A percentile compares a stretch with the other conserved stretches of the same genome.
Evolutionary conservation across 495 filamentous ascomycete genomes (phyloP).

Genomic region (Darksidea phi): DNA sequence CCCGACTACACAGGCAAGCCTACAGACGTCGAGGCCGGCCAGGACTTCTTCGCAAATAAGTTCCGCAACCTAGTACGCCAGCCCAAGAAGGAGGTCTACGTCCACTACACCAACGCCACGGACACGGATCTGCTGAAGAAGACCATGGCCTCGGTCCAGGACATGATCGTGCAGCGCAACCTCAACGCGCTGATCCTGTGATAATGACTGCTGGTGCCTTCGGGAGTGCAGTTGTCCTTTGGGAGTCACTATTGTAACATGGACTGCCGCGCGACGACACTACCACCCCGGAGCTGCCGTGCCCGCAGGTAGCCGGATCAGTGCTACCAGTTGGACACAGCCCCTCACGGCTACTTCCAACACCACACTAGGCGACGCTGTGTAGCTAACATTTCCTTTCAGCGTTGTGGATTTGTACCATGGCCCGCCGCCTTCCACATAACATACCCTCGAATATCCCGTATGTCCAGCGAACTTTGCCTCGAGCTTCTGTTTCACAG

Average conservation of each 20-base stretch:
- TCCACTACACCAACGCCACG: constrained; percentile 97
- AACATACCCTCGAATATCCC: constrained; percentile 9
- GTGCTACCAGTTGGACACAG: too few relatives aligned
- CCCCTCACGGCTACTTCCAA: too few relatives aligned
- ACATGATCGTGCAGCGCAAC: constrained; percentile 99
- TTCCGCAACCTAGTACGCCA: constrained; percentile 76
- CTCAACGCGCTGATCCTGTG: constrained; percentile 91
- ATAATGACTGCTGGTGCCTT: constrained; percentile 36
- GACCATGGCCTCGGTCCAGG: constrained; percentile 95
- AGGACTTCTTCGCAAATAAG: constrained; percentile 40
- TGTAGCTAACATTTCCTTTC: too few relatives aligned
- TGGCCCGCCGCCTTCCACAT: constrained; percentile 4
- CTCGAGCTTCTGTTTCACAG: background rate
- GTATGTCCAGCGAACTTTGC: background rate
- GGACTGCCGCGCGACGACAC: constrained; percentile 1
- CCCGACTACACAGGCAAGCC: constrained; percentile 83
- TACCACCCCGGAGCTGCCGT: too few relatives aligned
- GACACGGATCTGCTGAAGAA: constrained; percentile 96
- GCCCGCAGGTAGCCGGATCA: too few relatives aligned
- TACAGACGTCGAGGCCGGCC: constrained; percentile 43
- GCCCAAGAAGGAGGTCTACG: constrained; percentile 99
- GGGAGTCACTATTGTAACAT: constrained; percentile 14
- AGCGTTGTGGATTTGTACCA: constrained; percentile 5
- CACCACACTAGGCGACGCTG: too few relatives aligned
- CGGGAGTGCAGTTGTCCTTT: constrained; percentile 24